These are phyloP conservation scores for Stropharia rugosoannulata DNA, from an alignment of 768 basidiomycete genomes.

Conservation along the genomic window DNA sequence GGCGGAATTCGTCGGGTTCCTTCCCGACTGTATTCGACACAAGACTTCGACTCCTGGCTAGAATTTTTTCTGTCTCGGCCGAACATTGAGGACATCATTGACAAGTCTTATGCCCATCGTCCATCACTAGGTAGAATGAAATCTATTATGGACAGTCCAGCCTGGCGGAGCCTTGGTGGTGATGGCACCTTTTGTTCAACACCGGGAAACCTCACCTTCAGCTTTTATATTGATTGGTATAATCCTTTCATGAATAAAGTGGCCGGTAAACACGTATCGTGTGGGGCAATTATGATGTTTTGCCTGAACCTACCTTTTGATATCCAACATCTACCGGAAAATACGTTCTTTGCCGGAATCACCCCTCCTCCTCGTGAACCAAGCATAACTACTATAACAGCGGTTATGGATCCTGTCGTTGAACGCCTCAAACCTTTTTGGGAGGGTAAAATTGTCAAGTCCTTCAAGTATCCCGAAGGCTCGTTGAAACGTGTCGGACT, in stretches of 20 bases:
- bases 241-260: conserved; percentile 33
- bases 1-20: conserved; percentile 20
- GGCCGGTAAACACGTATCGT: conserved; percentile 20
- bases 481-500: neutral
- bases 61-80: conserved; percentile 23
- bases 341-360: conserved; percentile 30
- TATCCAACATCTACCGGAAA: conserved; percentile 27
- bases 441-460: neutral
- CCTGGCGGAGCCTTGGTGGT: conserved; percentile 17
- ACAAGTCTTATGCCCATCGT: conserved; percentile 11
- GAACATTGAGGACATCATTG: conserved; percentile 17
- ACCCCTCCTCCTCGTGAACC: conserved; percentile 32
- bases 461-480: neutral
- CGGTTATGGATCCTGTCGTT: conserved; percentile 17
- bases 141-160: conserved; percentile 26
- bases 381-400: conserved; percentile 14
- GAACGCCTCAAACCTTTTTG: neutral
- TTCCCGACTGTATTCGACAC: conserved; percentile 19
- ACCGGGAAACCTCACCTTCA: conserved; percentile 19
- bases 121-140: conserved; percentile 15
- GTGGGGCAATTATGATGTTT: conserved; percentile 26
- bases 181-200: conserved; percentile 5
- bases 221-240: conserved; percentile 35
- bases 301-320: conserved; percentile 34
- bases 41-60: conserved; percentile 27